Evolutionary conservation across 106 monocot species (phyloP).

Genomic region (Amphibolis antarctica): DNA sequence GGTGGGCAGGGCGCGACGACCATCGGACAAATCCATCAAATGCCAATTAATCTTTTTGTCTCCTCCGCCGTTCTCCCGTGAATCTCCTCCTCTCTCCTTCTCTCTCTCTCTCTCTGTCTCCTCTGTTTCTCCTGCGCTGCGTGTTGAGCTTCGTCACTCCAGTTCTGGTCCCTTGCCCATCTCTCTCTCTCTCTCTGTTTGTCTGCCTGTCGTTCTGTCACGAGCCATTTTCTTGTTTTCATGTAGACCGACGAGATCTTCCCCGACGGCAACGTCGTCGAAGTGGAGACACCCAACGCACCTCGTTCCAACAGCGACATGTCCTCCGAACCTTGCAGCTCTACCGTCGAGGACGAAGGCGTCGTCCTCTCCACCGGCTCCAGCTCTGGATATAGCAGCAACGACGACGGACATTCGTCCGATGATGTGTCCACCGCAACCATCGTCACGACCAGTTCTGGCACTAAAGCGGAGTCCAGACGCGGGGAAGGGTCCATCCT

Average conservation of each 20-base stretch:
- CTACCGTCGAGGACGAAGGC: not conserved
- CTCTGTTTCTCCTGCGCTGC: too few species aligned
- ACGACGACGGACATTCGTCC: not conserved
- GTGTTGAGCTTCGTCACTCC: not conserved
- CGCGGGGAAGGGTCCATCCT: not conserved
- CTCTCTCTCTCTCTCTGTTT: not conserved
- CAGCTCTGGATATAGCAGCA: not conserved
- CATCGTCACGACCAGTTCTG: not conserved
- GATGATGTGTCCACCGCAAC: not conserved
- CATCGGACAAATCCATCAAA: too few species aligned
- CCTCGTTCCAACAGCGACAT: not conserved
- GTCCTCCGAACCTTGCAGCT: not conserved
- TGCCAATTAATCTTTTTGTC: too few species aligned
- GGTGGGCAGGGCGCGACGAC: too few species aligned
- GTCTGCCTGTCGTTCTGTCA: not conserved
- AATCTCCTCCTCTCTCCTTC: too few species aligned
- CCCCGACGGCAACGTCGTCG: not conserved
- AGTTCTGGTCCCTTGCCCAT: not conserved
- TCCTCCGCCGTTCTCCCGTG: too few species aligned
- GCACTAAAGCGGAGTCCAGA: not conserved
- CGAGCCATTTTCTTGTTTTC: too few species aligned
- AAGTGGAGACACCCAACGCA: not conserved
- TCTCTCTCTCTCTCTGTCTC: too few species aligned
- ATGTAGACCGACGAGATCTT: not conserved
- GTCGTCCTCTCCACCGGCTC: not conserved